Evolutionary conservation across 2,329 filamentous ascomycete genomes (phyloP), one percentile per base, ranked within the genome.

Genomic region (Massarina eburnea): DNA sequence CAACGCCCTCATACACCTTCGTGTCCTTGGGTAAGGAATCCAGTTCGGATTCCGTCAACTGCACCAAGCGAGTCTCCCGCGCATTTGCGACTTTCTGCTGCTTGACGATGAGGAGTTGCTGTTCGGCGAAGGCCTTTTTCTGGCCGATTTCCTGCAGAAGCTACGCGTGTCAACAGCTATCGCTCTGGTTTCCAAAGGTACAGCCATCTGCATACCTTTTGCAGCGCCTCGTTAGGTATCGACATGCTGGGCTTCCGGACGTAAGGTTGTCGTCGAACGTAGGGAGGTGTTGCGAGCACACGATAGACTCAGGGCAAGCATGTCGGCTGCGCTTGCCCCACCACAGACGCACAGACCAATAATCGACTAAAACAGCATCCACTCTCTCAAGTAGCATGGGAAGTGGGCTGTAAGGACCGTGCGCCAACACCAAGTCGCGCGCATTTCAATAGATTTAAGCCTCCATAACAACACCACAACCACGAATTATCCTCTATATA

Each of bases 111-210:
- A 83, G 81, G 66, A 97, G 92, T 72, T 97, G 91, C 73, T 97
- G 91, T 72, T 96, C 90, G 14, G 94, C 89, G 52, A 86, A 85
- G 32, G 89, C 76, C 12, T 91, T 91, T 70, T 95, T 94, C 55
- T 86, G 84, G 74, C 96, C 91, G 63, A 97, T 96, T 75, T 97
- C 94, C 71, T 89, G 87, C 61, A 96, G 83, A 52, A 96, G 79
- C 92, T 96, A 35, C 8, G 26, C 26, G 26, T 8, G 19, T 8
- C 33, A 14, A 35, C 33, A 35, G 19, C n/a, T 14, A 3, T 19
- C 33, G 15, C 33, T 4, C 6, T 8, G 33, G 19, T 8, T 19
- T 35, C 8, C 3, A 9, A 6, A 24, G n/a, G 19, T 9, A 26
- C n/a, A 10, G 15, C 20, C 8, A 30, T 18, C 7, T 15, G 39